Percentiles rank a stretch among this genome's conserved stretches.
Evolutionary conservation across 345 rosid species (phyloP).

Genomic region (Physaria fendleri): DNA sequence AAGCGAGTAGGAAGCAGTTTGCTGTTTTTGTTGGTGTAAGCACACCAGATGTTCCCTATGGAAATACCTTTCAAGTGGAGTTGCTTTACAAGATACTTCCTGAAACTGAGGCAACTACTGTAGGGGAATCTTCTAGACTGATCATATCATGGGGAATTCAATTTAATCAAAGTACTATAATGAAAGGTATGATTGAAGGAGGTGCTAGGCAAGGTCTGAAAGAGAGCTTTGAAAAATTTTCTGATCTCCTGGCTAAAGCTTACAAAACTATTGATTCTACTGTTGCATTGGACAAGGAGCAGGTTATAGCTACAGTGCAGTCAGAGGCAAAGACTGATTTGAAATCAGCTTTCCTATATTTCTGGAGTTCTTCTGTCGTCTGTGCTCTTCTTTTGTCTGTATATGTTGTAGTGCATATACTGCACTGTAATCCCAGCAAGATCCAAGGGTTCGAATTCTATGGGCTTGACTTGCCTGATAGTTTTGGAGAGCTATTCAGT

Average conservation of each 20-base stretch:
- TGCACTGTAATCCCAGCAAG: slow-evolving; percentile 43
- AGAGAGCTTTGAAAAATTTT: slow-evolving; percentile 66
- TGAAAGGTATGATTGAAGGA: slow-evolving; percentile 85
- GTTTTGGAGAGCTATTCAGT: slow-evolving; percentile 71
- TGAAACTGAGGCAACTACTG: slow-evolving; percentile 40
- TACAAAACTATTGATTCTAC: slow-evolving; percentile 37
- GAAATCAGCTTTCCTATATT: slow-evolving; percentile 54
- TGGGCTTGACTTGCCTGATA: slow-evolving; percentile 84
- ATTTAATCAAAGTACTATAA: slow-evolving; percentile 60
- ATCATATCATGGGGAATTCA: slow-evolving; percentile 67
- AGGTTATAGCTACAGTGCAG: slow-evolving; percentile 54
- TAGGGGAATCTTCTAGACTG: slow-evolving; percentile 53
- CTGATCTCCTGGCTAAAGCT: slow-evolving; percentile 46
- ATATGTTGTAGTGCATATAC: slow-evolving; percentile 54
- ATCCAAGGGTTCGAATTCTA: slow-evolving; percentile 61
- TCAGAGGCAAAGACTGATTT: slow-evolving; percentile 56
- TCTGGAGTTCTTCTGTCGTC: slow-evolving; percentile 57
- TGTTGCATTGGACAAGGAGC: slow-evolving; percentile 40
- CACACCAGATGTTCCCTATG: slow-evolving; percentile 86
- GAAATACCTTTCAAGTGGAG: slow-evolving; percentile 54
- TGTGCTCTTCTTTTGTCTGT: slow-evolving; percentile 48
- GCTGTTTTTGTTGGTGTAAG: slow-evolving; percentile 46
- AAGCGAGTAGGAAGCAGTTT: slow-evolving; percentile 51
- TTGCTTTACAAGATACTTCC: slow-evolving; percentile 75
- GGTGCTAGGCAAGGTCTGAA: slow-evolving; percentile 76